Evolutionary conservation across 2,329 filamentous ascomycete species (phyloP).

Genomic region (Trichoderma gracile): DNA sequence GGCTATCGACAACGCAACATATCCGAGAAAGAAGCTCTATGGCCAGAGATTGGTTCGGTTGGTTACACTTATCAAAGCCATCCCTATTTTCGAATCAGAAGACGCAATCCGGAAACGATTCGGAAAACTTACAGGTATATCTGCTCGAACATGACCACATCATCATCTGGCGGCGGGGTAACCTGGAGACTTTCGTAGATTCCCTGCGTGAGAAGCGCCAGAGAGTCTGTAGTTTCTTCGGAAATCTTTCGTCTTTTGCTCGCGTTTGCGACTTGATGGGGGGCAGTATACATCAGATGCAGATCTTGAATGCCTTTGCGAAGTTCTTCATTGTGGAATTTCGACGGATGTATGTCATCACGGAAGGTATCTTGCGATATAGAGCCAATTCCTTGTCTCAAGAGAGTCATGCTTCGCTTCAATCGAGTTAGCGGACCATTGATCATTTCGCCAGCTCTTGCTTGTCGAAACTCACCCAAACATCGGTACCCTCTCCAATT

Average conservation of each 20-base stretch:
- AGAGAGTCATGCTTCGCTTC: conserved; percentile 37
- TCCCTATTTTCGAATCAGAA: conserved; percentile 36
- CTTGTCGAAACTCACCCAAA: conserved; percentile 42
- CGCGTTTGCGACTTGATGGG: conserved; percentile 25
- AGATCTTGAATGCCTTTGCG: conserved; percentile 36
- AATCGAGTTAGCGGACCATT: conserved; percentile 29
- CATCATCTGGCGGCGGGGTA: conserved; percentile 29
- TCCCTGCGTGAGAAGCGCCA: conserved; percentile 28
- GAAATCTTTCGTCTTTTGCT: conserved; percentile 38
- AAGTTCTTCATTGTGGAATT: conserved; percentile 36
- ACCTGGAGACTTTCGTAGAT: conserved; percentile 38
- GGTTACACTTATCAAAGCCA: conserved; percentile 49
- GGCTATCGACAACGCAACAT: conserved; percentile 33
- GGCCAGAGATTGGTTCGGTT: conserved; percentile 52
- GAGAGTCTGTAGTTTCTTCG: conserved; percentile 28
- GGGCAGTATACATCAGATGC: conserved; percentile 32
- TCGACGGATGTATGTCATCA: conserved; percentile 34
- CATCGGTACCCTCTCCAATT: conserved; percentile 41
- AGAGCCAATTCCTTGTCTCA: conserved; percentile 34
- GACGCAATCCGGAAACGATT: neutral
- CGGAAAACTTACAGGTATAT: conserved; percentile 49
- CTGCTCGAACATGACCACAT: conserved; percentile 37
- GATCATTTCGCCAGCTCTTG: neutral
- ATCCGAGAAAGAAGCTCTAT: conserved; percentile 58
- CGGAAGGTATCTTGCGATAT: conserved; percentile 30